These are phyloP conservation scores for Mycothermus thermophilus DNA, from an alignment of 495 filamentous ascomycete genomes.

Conservation along the genomic window DNA sequence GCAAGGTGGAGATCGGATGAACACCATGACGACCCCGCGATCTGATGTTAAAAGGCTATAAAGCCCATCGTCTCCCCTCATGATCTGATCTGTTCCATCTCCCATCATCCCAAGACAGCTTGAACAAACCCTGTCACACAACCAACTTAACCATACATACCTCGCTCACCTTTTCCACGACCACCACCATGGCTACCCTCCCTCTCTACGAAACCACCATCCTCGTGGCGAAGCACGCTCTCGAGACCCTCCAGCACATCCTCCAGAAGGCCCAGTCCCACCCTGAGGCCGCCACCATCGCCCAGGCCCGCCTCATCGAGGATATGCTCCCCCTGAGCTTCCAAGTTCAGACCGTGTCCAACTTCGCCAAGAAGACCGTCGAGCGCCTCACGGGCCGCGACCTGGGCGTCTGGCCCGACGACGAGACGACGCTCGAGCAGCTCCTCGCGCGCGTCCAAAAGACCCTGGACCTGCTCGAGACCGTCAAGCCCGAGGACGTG, in stretches of 20 bases:
- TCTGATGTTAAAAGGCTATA: no score
- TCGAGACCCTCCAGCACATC: conserved; percentile 8
- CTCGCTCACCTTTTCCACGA: no score
- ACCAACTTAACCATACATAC: no score
- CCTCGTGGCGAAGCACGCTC: not conserved
- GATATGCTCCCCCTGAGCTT: conserved; percentile 38
- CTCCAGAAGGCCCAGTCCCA: conserved; percentile 13
- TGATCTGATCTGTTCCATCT: no score
- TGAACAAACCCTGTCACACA: no score
- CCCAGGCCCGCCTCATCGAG: conserved; percentile 15
- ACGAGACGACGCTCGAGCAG: conserved; percentile 28
- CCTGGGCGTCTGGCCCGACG: conserved; percentile 19
- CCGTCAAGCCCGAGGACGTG: conserved; percentile 23
- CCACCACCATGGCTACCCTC: conserved; percentile 10
- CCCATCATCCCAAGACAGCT: no score
- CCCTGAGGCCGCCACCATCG: conserved; percentile 11
- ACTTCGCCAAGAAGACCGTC: conserved; percentile 26
- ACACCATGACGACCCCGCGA: no score
- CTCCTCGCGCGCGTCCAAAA: conserved; percentile 27
- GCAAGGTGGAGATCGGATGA: no score
- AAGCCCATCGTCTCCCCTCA: no score
- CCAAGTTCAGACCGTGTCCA: conserved; percentile 27
- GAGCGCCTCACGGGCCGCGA: conserved; percentile 24
- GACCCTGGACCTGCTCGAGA: conserved; percentile 20
- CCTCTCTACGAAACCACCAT: conserved; percentile 11